Percentiles rank a stretch among this genome's conserved stretches.
These are phyloP conservation scores for Apophysomyces ossiformis DNA, from an alignment of 371 early-diverging fungal species.

Conservation along the genomic window DNA sequence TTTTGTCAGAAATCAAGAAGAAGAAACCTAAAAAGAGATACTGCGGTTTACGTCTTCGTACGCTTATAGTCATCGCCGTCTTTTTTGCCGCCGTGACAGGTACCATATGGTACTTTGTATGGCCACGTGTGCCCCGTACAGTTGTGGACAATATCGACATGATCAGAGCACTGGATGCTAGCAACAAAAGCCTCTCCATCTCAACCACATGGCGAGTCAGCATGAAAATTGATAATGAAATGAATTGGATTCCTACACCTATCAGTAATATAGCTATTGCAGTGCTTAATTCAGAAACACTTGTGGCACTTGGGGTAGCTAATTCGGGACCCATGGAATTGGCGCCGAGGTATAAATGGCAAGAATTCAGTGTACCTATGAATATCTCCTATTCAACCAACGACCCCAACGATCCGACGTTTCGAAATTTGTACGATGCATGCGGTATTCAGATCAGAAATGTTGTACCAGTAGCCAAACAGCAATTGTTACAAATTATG, in stretches of 20 bases:
- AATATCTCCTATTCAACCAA: conserved; percentile 26
- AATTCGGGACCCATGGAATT: conserved; percentile 14
- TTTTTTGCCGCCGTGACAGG: conserved; percentile 16
- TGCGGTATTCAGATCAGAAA: conserved; percentile 34
- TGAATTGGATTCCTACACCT: conserved; percentile 40
- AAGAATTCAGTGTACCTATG: conserved; percentile 18
- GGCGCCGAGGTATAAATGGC: conserved; percentile 13
- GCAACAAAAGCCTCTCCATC: conserved; percentile 1
- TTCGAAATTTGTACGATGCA: conserved; percentile 40
- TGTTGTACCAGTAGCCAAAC: conserved; percentile 20
- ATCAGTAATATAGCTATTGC: conserved; percentile 21
- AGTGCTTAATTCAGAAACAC: conserved; percentile 25
- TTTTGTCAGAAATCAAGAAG: conserved; percentile 19
- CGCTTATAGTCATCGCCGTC: conserved; percentile 6
- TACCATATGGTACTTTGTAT: conserved; percentile 40
- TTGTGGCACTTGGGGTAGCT: conserved; percentile 18
- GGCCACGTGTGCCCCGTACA: conserved; percentile 36
- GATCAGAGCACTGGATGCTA: not conserved
- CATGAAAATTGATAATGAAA: conserved; percentile 32
- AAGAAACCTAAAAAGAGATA: conserved; percentile 13
- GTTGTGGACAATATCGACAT: conserved; percentile 1
- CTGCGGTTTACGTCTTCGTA: conserved; percentile 21
- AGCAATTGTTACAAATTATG: conserved; percentile 33
- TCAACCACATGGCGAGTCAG: conserved; percentile 31
- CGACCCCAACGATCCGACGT: conserved; percentile 33